phyloP scores from a whole-genome alignment of 768 basidiomycete genomes.

The Tricholoma terreum region DNA sequence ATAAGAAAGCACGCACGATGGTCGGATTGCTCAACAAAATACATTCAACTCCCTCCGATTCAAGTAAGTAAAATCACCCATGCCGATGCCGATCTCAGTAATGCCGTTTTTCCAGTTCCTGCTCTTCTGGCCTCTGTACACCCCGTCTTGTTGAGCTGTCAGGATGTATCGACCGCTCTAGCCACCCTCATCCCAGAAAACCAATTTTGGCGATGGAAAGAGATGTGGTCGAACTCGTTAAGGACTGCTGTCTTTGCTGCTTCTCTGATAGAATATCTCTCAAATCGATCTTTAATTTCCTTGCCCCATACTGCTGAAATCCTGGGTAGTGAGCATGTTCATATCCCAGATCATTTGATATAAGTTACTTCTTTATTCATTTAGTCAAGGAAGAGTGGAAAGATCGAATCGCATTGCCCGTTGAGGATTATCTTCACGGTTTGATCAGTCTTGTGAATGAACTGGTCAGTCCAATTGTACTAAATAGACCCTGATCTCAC shows the following conservation, averaged over 20 bases:
- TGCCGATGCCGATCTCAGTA: neutral
- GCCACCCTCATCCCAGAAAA: constrained; percentile 60
- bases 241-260: constrained; percentile 65
- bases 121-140: constrained; percentile 53
- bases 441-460: constrained; percentile 79
- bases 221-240: constrained; percentile 74
- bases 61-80: constrained; percentile 39
- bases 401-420: constrained; percentile 58
- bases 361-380: constrained; percentile 34
- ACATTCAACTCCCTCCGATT: constrained; percentile 64
- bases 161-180: constrained; percentile 47
- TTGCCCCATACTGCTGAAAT: constrained; percentile 47
- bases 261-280: constrained; percentile 63
- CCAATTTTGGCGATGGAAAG: constrained; percentile 84
- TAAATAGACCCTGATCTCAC: neutral
- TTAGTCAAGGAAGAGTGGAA: constrained; percentile 70
- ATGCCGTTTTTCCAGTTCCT: constrained; percentile 45
- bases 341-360: neutral
- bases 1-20: constrained; percentile 71
- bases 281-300: constrained; percentile 55
- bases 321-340: constrained; percentile 60
- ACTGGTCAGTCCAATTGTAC: constrained; percentile 45
- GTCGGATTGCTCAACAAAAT: constrained; percentile 76
- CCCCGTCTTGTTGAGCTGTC: constrained; percentile 55
- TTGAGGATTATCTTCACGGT: constrained; percentile 81